These are phyloP conservation scores for Plectosphaerella cucumerina DNA, from an alignment of 2,329 filamentous ascomycete genomes.

Conservation along the genomic window DNA sequence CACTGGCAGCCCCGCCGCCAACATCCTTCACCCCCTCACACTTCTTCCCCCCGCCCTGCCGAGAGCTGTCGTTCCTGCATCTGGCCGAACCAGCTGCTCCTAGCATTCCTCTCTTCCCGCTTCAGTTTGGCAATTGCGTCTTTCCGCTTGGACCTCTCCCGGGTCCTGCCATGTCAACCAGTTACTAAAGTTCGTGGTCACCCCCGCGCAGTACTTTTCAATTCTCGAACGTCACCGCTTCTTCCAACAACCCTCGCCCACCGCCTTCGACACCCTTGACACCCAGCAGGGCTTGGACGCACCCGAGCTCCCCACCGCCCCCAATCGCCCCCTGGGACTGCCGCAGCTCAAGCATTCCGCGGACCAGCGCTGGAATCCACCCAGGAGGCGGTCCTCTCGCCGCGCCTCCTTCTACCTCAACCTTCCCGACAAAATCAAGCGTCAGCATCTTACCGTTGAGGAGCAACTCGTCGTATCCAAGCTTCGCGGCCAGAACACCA, in stretches of 20 bases:
- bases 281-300: background rate
- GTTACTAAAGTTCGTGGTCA: conserved; percentile 11
- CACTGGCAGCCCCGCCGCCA: background rate
- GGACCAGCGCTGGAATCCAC: conserved; percentile 24
- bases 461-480: conserved; percentile 61
- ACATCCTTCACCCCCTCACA: conserved; percentile 11
- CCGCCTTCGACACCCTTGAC: conserved; percentile 6
- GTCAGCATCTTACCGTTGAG: conserved; percentile 65
- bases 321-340: conserved; percentile 8
- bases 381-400: conserved; percentile 22
- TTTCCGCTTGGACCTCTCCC: background rate
- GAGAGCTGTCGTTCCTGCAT: conserved; percentile 27
- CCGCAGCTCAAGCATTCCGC: conserved; percentile 16
- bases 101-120: conserved; percentile 12
- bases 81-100: conserved; percentile 28
- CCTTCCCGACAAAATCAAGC: conserved; percentile 69
- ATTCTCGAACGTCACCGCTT: conserved; percentile 67
- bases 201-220: conserved; percentile 60
- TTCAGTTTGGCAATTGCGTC: conserved; percentile 14
- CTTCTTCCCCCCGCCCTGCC: conserved; percentile 9
- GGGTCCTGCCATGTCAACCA: background rate
- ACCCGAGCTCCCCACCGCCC: background rate
- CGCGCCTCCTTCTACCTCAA: conserved; percentile 59
- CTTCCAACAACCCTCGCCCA: conserved; percentile 3
- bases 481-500: conserved; percentile 41